Conservation (phyloP, 306 rosid genomes). For the Vigna trinervia region DNA sequence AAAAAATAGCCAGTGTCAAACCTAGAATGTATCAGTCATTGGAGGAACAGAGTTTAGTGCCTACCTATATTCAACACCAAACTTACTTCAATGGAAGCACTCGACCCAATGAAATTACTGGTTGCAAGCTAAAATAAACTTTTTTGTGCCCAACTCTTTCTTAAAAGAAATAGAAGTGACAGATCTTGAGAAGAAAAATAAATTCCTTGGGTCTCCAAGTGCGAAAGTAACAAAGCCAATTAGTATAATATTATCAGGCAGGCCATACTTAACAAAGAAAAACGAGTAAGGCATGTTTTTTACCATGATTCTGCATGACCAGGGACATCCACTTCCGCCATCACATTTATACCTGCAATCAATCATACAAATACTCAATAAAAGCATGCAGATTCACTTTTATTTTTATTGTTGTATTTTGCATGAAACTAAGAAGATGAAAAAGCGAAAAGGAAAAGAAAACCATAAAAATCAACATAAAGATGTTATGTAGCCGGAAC, state of each 20-base stretch:
- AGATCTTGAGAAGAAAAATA: slow-evolving; percentile 7
- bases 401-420: slow-evolving; percentile 4
- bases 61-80: slow-evolving; percentile 18
- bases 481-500: slow-evolving; percentile 38
- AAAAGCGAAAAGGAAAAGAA: slow-evolving; percentile 25
- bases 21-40: slow-evolving; percentile 13
- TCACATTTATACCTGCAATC: slow-evolving; percentile 83
- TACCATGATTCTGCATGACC: slow-evolving; percentile 98
- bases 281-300: slow-evolving; percentile 32
- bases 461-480: slow-evolving; percentile 20
- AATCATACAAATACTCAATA: slow-evolving; percentile 38
- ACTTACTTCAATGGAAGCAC: slow-evolving; percentile 20
- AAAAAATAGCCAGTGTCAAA: slow-evolving; percentile 10
- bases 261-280: slow-evolving; percentile 14
- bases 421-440: slow-evolving; percentile 28
- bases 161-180: background rate
- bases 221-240: slow-evolving; percentile 22
- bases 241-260: background rate
- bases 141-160: slow-evolving; percentile 5
- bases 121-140: slow-evolving; percentile 11
- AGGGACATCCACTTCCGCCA: slow-evolving; percentile 96
- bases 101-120: slow-evolving; percentile 12
- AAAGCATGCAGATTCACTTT: slow-evolving; percentile 23
- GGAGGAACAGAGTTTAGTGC: slow-evolving; percentile 6
- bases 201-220: background rate